Conservation (phyloP, 768 basidiomycete species). For the Boletus pseudo-olivaceus region DNA sequence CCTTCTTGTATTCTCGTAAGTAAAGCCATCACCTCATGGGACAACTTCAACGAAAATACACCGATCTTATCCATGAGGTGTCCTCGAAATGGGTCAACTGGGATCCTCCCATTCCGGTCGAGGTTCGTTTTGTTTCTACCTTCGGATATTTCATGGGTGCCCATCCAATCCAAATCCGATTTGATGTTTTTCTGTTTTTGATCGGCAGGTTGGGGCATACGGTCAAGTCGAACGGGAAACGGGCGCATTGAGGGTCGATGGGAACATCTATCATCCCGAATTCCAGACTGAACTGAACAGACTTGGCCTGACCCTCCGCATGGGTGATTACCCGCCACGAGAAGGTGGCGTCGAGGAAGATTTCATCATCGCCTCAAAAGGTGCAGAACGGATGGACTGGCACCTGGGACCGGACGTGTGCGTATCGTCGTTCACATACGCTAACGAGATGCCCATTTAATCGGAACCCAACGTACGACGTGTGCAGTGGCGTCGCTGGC, state of each 20-base stretch:
- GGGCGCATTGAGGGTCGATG: conserved; percentile 29
- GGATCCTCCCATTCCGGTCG: conserved; percentile 34
- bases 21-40: conserved; percentile 1
- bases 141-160: neutral
- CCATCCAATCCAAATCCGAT: neutral
- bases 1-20: neutral
- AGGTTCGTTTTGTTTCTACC: conserved; percentile 19
- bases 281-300: conserved; percentile 18
- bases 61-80: conserved; percentile 30
- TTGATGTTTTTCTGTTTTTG: neutral
- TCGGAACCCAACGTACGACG: neutral
- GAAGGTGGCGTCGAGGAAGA: conserved; percentile 18
- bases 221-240: conserved; percentile 29
- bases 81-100: conserved; percentile 39
- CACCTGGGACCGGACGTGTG: conserved; percentile 20
- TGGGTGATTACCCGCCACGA: conserved; percentile 15
- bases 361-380: conserved; percentile 23
- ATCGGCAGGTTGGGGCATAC: conserved; percentile 33
- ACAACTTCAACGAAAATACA: conserved; percentile 30
- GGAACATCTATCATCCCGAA: conserved; percentile 30
- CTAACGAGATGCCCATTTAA: neutral
- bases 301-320: neutral
- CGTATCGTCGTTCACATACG: neutral
- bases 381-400: conserved; percentile 14
- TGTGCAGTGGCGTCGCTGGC: conserved; percentile 18